Evolutionary conservation across 2,329 filamentous ascomycete genomes (phyloP).

Genomic region (Huntiella bhutanensis): DNA sequence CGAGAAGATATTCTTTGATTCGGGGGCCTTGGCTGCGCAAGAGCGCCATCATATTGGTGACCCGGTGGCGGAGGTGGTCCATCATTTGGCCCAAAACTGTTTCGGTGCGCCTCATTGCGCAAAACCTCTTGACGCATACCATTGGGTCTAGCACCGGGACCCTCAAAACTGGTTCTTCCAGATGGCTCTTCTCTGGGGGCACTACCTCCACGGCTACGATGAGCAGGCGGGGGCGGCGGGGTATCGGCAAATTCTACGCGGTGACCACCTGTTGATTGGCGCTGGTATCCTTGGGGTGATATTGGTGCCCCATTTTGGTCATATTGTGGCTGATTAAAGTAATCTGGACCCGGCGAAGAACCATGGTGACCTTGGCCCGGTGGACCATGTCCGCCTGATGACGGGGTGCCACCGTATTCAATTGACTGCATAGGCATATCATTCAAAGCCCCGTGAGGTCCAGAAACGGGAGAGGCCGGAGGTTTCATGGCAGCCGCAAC

Average conservation of each 20-base stretch:
- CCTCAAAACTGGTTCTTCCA: slow-evolving; percentile 20
- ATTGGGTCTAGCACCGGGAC: slow-evolving; percentile 22
- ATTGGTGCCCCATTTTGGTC: not conserved
- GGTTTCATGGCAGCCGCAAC: slow-evolving; percentile 18
- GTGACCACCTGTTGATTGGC: slow-evolving; percentile 21
- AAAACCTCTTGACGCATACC: slow-evolving; percentile 41
- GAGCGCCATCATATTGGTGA: not conserved
- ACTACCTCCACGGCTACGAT: slow-evolving; percentile 21
- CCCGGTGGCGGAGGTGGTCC: slow-evolving; percentile 13
- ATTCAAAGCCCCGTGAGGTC: not conserved
- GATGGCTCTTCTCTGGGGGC: slow-evolving; percentile 1
- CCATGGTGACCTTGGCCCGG: not conserved
- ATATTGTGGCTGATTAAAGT: not conserved
- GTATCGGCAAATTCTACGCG: slow-evolving; percentile 23
- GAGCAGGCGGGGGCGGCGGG: slow-evolving; percentile 36
- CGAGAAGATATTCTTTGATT: slow-evolving; percentile 31
- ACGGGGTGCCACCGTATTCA: not conserved
- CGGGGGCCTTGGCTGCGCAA: slow-evolving; percentile 16
- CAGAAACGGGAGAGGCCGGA: slow-evolving; percentile 13
- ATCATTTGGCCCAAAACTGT: slow-evolving; percentile 26
- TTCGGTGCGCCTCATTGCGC: slow-evolving; percentile 36
- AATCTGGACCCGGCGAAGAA: not conserved
- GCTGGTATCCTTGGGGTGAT: not conserved
- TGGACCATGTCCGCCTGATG: not conserved
- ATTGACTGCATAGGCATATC: slow-evolving; percentile 12